A percentile compares a stretch with the other conserved stretches of the same genome.
Evolutionary conservation across 345 rosid species (phyloP).

Genomic region (Diplotaxis tenuifolia): DNA sequence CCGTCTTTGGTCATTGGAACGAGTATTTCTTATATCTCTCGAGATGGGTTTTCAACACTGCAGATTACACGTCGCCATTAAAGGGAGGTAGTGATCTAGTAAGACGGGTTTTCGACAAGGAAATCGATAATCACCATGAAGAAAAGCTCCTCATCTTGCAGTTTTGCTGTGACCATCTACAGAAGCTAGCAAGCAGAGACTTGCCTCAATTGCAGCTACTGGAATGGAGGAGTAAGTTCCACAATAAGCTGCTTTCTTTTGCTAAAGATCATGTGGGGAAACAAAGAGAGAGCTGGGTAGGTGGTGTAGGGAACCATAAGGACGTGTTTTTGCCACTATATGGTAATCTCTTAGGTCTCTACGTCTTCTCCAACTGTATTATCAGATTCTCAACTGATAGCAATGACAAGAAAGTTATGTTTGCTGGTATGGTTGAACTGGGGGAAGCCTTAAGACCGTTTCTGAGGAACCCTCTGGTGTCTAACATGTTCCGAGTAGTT

Average conservation of each 20-base stretch:
- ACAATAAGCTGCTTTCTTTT: slow-evolving; percentile 52
- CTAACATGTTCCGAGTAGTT: slow-evolving; percentile 52
- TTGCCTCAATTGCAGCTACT: slow-evolving; percentile 38
- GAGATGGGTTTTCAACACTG: slow-evolving; percentile 55
- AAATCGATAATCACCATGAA: slow-evolving; percentile 89
- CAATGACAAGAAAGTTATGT: slow-evolving; percentile 30
- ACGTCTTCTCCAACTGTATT: slow-evolving; percentile 65
- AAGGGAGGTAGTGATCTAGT: slow-evolving; percentile 58
- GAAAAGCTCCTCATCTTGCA: slow-evolving; percentile 85
- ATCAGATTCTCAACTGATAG: slow-evolving; percentile 38
- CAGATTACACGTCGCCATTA: slow-evolving; percentile 42
- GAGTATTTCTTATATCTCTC: slow-evolving; percentile 59
- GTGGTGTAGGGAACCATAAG: slow-evolving; percentile 84
- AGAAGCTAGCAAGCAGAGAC: slow-evolving; percentile 42
- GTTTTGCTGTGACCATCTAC: slow-evolving; percentile 70
- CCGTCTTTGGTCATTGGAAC: slow-evolving; percentile 74
- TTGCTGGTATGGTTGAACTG: slow-evolving; percentile 51
- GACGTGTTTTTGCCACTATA: slow-evolving; percentile 81
- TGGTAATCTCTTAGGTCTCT: slow-evolving; percentile 78
- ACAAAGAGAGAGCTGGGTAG: slow-evolving; percentile 64
- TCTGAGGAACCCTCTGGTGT: slow-evolving; percentile 66
- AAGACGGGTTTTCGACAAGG: slow-evolving; percentile 90
- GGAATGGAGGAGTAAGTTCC: slow-evolving; percentile 61
- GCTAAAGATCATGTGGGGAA: slow-evolving; percentile 44
- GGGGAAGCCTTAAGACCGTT: slow-evolving; percentile 56